Percentiles rank a stretch among this genome's conserved stretches.
Evolutionary conservation across 768 basidiomycete species (phyloP).

Genomic region (Leccinum broughii): DNA sequence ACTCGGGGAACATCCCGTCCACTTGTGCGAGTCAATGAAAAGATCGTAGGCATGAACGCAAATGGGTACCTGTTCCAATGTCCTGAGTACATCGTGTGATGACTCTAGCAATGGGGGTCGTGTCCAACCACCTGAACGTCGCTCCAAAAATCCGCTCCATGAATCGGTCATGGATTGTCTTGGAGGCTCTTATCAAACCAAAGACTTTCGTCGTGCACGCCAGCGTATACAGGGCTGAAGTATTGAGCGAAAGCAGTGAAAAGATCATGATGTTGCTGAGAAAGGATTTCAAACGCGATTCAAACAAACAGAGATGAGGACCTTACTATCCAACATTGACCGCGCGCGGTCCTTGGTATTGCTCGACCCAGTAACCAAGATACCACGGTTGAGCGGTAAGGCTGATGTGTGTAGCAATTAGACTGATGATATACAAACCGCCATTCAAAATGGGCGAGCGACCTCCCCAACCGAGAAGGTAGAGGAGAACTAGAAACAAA

Average conservation of each 20-base stretch:
- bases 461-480: constrained; percentile 26
- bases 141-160: constrained; percentile 56
- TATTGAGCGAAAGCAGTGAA: constrained; percentile 34
- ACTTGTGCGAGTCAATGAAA: constrained; percentile 11
- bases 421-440: constrained; percentile 19
- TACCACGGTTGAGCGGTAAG: constrained; percentile 38
- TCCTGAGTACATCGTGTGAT: constrained; percentile 47
- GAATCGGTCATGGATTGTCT: constrained; percentile 51
- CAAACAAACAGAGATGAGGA: not conserved
- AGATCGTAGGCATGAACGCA: not conserved
- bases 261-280: constrained; percentile 53
- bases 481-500: constrained; percentile 7
- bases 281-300: not conserved
- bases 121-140: constrained; percentile 61
- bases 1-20: constrained; percentile 7
- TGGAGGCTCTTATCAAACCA: constrained; percentile 53
- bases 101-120: constrained; percentile 31
- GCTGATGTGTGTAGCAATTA: constrained; percentile 23
- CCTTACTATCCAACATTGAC: constrained; percentile 37
- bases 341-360: constrained; percentile 28
- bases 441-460: constrained; percentile 31
- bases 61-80: constrained; percentile 35
- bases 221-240: constrained; percentile 33
- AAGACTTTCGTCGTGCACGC: constrained; percentile 41
- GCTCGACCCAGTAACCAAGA: constrained; percentile 35